phyloP scores from a whole-genome alignment of 2,329 filamentous ascomycete genomes.

The Thyridium curvatum region DNA sequence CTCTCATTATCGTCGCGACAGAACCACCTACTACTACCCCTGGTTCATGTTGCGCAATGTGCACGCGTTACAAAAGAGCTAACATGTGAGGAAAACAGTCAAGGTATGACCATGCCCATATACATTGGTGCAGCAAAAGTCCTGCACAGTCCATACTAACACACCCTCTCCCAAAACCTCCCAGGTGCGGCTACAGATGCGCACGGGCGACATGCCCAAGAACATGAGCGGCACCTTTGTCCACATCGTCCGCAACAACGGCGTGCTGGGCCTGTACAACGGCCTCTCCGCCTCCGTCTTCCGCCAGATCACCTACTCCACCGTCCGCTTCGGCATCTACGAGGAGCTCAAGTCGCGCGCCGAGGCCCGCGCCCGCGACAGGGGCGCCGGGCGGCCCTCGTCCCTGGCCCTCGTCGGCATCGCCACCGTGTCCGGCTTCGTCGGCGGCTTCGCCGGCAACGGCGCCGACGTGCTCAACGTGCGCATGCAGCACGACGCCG shows the following conservation, averaged over 20 bases:
- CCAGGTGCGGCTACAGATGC: constrained; percentile 83
- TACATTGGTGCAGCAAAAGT: too few species aligned
- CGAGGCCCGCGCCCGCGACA: constrained; percentile 9
- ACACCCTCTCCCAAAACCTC: neutral
- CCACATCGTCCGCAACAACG: constrained; percentile 72
- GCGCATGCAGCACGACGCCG: constrained; percentile 91
- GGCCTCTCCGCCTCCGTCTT: constrained; percentile 90
- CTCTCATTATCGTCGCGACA: neutral
- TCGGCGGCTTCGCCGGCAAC: constrained; percentile 87
- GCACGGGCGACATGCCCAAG: constrained; percentile 65
- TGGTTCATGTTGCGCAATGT: neutral
- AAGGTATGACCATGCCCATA: too few species aligned
- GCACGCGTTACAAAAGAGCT: neutral
- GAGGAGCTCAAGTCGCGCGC: constrained; percentile 77
- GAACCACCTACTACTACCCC: neutral
- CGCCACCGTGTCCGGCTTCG: constrained; percentile 75
- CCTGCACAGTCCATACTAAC: too few species aligned
- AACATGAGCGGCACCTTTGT: constrained; percentile 82
- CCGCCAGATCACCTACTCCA: constrained; percentile 93
- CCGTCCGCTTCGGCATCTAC: constrained; percentile 93
- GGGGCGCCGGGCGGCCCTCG: constrained; percentile 46
- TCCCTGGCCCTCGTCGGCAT: constrained; percentile 76
- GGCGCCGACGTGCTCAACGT: constrained; percentile 96
- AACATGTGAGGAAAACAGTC: constrained; percentile 1
- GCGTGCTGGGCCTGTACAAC: constrained; percentile 75